These are phyloP conservation scores for Danielozyma ontarioensis DNA, from an alignment of 805 yeast species.

Conservation along the genomic window DNA sequence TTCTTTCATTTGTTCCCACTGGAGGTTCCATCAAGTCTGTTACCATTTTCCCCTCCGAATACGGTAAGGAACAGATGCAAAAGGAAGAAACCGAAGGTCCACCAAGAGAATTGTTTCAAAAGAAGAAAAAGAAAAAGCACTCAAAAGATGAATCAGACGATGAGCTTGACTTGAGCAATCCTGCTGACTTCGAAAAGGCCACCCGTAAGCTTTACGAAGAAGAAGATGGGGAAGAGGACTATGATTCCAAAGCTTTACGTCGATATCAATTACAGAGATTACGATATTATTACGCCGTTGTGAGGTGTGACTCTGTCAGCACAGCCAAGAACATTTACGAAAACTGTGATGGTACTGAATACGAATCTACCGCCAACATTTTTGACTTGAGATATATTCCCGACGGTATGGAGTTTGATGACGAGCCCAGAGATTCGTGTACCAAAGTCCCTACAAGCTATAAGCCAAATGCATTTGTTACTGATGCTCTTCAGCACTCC, in stretches of 20 bases:
- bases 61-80: constrained; percentile 87
- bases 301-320: constrained; percentile 66
- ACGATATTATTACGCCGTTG: constrained; percentile 89
- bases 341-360: constrained; percentile 92
- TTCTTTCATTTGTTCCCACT: constrained; percentile 75
- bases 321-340: constrained; percentile 76
- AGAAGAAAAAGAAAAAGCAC: constrained; percentile 32
- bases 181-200: constrained; percentile 49
- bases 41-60: constrained; percentile 79
- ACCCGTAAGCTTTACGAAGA: constrained; percentile 73
- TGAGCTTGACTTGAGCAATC: constrained; percentile 42
- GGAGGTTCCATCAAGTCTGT: constrained; percentile 68
- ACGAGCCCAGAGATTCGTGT: constrained; percentile 71
- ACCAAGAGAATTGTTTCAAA: constrained; percentile 71
- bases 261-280: constrained; percentile 89
- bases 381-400: constrained; percentile 93
- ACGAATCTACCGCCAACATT: constrained; percentile 89
- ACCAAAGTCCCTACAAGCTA: constrained; percentile 68
- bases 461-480: constrained; percentile 74
- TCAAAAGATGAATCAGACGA: constrained; percentile 23
- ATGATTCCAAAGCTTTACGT: constrained; percentile 77
- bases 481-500: constrained; percentile 95
- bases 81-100: constrained; percentile 92
- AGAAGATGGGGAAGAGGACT: constrained; percentile 77
- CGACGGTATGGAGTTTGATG: constrained; percentile 79